A percentile compares a stretch with the other conserved stretches of the same genome.
Conservation (phyloP, 345 rosid species). For the Eutrema japonicum region DNA sequence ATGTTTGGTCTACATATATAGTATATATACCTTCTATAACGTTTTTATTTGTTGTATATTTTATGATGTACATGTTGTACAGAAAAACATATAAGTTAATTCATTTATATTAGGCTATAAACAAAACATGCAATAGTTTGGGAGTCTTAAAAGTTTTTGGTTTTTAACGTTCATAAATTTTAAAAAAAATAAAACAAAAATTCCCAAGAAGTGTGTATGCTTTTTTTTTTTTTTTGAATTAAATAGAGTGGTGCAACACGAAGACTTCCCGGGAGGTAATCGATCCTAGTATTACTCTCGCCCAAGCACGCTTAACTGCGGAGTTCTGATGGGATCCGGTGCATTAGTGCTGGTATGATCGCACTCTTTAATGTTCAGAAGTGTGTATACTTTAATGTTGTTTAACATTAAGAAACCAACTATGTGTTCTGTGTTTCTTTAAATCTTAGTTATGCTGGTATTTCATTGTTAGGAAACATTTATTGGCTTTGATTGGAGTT, state of each 20-base stretch:
- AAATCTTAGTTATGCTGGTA: not conserved
- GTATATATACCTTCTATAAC: not conserved
- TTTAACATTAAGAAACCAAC: not conserved
- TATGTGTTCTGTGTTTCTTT: not conserved
- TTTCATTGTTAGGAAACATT: not conserved
- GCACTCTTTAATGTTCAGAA: too few relatives aligned
- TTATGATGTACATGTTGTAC: constrained; percentile 3
- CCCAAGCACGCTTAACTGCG: too few relatives aligned
- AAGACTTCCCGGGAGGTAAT: too few relatives aligned
- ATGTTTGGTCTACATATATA: not conserved
- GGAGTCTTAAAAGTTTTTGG: not conserved
- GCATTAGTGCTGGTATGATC: too few relatives aligned
- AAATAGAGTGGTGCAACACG: too few relatives aligned
- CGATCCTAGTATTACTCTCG: too few relatives aligned
- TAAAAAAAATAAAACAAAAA: not conserved
- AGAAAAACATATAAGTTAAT: not conserved
- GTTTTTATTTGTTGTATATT: not conserved
- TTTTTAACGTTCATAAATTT: not conserved
- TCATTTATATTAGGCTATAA: constrained; percentile 1
- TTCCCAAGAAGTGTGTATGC: not conserved
- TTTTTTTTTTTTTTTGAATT: too few relatives aligned
- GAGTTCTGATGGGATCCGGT: too few relatives aligned
- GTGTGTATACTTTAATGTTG: not conserved
- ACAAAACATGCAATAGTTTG: not conserved
- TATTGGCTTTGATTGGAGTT: not conserved